Conservation (phyloP, 495 filamentous ascomycete species). For the Tuber umbilicatum region DNA sequence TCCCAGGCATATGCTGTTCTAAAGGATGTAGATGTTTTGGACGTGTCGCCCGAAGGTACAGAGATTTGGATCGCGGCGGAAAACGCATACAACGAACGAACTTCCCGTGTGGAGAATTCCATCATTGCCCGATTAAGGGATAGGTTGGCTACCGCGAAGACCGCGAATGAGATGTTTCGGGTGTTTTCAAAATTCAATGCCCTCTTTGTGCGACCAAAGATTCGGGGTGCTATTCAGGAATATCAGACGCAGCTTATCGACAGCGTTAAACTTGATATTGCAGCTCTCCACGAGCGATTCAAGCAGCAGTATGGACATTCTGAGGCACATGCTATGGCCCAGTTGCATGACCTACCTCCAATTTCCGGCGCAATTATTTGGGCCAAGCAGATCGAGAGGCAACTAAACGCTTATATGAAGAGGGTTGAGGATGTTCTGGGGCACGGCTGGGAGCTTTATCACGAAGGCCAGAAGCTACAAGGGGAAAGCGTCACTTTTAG, state of each 20-base stretch:
- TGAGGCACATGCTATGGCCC: conserved; percentile 95
- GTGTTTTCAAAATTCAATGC: conserved; percentile 99
- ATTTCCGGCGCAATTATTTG: conserved; percentile 95
- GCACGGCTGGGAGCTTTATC: conserved; percentile 83
- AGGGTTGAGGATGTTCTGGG: conserved; percentile 94
- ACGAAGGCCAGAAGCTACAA: conserved; percentile 90
- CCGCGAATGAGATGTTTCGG: conserved; percentile 97
- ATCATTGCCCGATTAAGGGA: conserved; percentile 94
- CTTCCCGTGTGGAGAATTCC: conserved; percentile 92
- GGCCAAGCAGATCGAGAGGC: conserved; percentile 92
- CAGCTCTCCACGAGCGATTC: conserved; percentile 86
- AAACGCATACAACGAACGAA: conserved; percentile 91
- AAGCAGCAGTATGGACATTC: conserved; percentile 98
- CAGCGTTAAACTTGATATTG: conserved; percentile 92
- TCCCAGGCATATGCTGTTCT: conserved; percentile 85
- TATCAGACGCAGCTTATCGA: conserved; percentile 97
- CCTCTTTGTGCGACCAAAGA: conserved; percentile 93
- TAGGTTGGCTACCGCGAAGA: conserved; percentile 87
- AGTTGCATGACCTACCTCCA: conserved; percentile 87
- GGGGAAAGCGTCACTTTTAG: conserved; percentile 82
- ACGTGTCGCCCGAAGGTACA: conserved; percentile 82
- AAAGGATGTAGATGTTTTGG: conserved; percentile 88
- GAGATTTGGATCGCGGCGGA: conserved; percentile 86
- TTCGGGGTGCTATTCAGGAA: conserved; percentile 91
- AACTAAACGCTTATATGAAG: conserved; percentile 92